Evolutionary conservation across 2,329 filamentous ascomycete species (phyloP).

Genomic region (Ascosphaera apis): DNA sequence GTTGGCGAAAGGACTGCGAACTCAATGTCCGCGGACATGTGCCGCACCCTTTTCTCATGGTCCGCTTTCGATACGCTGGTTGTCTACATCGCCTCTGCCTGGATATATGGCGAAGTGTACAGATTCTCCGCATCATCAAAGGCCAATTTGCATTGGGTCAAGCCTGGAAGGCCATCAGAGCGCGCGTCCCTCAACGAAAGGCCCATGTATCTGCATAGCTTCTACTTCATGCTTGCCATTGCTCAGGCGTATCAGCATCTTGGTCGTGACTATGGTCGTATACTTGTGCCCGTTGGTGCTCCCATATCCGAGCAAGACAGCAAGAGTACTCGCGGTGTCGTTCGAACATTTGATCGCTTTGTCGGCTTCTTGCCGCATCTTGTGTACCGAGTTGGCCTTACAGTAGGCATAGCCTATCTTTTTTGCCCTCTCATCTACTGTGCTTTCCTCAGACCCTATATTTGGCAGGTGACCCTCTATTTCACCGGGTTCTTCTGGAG

Average conservation of each 20-base stretch:
- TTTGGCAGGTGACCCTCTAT: slow-evolving; percentile 47
- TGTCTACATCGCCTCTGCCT: slow-evolving; percentile 58
- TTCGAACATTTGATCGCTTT: too few relatives aligned
- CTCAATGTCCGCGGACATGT: slow-evolving; percentile 43
- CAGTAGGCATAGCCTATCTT: slow-evolving; percentile 18
- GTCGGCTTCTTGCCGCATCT: slow-evolving; percentile 12
- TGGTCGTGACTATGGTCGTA: slow-evolving; percentile 46
- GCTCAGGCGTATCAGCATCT: slow-evolving; percentile 50
- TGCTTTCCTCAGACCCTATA: slow-evolving; percentile 34
- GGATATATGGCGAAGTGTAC: slow-evolving; percentile 59
- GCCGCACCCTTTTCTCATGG: slow-evolving; percentile 31
- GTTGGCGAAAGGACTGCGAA: slow-evolving; percentile 47
- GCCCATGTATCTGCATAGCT: slow-evolving; percentile 54
- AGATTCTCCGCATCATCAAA: slow-evolving; percentile 42
- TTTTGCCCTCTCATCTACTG: slow-evolving; percentile 37
- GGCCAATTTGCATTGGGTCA: slow-evolving; percentile 49
- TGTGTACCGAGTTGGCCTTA: slow-evolving; percentile 13
- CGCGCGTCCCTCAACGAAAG: slow-evolving; percentile 64
- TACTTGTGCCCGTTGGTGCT: slow-evolving; percentile 32
- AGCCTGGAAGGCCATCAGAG: slow-evolving; percentile 40
- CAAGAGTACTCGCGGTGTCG: slow-evolving; percentile 10
- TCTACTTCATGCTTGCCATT: slow-evolving; percentile 44
- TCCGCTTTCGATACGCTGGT: slow-evolving; percentile 45
- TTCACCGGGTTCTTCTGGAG: slow-evolving; percentile 53
- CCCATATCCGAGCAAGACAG: slow-evolving; percentile 14